Evolutionary conservation across 2,329 filamentous ascomycete species (phyloP).

Genomic region (Penicillium thymicola): DNA sequence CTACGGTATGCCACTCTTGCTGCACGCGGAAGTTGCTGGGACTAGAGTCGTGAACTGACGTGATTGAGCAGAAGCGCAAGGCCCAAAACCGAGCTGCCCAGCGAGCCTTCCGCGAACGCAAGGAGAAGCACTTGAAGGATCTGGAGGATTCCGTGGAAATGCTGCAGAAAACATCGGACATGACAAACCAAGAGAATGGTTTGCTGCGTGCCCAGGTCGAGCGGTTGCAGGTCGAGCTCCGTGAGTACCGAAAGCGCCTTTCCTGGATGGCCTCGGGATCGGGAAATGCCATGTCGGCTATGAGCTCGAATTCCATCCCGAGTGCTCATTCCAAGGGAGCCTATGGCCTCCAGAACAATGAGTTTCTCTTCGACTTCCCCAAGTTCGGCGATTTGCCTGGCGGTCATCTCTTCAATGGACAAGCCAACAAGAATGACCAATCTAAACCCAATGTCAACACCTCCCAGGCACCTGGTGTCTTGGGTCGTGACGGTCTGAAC

Average conservation of each 20-base stretch:
- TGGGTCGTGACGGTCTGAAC: constrained; percentile 27
- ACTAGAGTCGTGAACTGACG: constrained; percentile 20
- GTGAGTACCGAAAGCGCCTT: constrained; percentile 85
- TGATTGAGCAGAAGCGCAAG: constrained; percentile 56
- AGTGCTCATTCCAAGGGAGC: constrained; percentile 46
- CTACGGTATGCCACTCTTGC: constrained; percentile 65
- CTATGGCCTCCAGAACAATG: constrained; percentile 66
- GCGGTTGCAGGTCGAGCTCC: constrained; percentile 76
- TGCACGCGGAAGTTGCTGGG: neutral
- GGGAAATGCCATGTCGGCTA: constrained; percentile 46
- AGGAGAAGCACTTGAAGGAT: constrained; percentile 69
- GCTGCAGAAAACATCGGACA: constrained; percentile 76
- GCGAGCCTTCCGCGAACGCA: constrained; percentile 88
- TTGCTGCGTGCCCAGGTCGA: constrained; percentile 83
- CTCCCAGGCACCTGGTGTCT: constrained; percentile 29
- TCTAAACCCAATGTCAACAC: constrained; percentile 18
- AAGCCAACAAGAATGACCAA: constrained; percentile 37
- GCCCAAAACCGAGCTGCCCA: constrained; percentile 93
- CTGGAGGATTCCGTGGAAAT: constrained; percentile 57
- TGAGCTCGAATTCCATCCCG: constrained; percentile 47
- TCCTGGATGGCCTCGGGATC: constrained; percentile 57
- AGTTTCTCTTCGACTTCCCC: constrained; percentile 94
- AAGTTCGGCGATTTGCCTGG: constrained; percentile 76
- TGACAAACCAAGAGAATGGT: constrained; percentile 80
- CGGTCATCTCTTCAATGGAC: constrained; percentile 51